Conservation (phyloP, 345 rosid species). For the Microthlaspi erraticum region DNA sequence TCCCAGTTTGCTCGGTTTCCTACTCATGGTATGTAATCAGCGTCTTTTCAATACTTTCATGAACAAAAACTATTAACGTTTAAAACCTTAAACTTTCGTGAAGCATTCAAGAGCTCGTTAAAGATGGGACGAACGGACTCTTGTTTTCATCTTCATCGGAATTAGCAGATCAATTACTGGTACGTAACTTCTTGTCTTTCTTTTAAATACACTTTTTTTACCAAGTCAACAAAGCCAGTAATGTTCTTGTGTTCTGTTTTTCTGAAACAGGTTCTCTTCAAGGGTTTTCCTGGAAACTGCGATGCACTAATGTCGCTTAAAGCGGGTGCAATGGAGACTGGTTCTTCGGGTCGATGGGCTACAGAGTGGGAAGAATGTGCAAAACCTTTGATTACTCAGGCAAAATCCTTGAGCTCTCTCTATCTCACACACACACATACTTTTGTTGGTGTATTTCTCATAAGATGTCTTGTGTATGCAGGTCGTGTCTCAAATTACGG, state of each 20-base stretch:
- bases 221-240: background rate
- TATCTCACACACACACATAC: background rate
- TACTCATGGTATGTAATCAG: slow-evolving; percentile 76
- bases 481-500: slow-evolving; percentile 35
- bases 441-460: slow-evolving; percentile 23
- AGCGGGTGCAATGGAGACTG: slow-evolving; percentile 67
- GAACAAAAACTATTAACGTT: background rate
- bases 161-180: slow-evolving; percentile 85
- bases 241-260: slow-evolving; percentile 22
- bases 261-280: slow-evolving; percentile 69
- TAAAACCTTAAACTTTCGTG: slow-evolving; percentile 26
- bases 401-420: slow-evolving; percentile 30
- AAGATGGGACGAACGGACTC: slow-evolving; percentile 81
- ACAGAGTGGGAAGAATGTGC: slow-evolving; percentile 95
- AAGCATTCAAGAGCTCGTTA: slow-evolving; percentile 87
- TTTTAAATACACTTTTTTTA: background rate
- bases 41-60: slow-evolving; percentile 12
- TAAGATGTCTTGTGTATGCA: slow-evolving; percentile 30
- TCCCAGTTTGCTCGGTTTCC: slow-evolving; percentile 94
- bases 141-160: slow-evolving; percentile 97
- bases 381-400: slow-evolving; percentile 70
- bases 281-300: slow-evolving; percentile 79
- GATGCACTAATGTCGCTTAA: slow-evolving; percentile 61
- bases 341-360: slow-evolving; percentile 80
- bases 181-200: slow-evolving; percentile 39